Conservation (phyloP, 495 filamentous ascomycete genomes). For the Schizothecium vesticola region DNA sequence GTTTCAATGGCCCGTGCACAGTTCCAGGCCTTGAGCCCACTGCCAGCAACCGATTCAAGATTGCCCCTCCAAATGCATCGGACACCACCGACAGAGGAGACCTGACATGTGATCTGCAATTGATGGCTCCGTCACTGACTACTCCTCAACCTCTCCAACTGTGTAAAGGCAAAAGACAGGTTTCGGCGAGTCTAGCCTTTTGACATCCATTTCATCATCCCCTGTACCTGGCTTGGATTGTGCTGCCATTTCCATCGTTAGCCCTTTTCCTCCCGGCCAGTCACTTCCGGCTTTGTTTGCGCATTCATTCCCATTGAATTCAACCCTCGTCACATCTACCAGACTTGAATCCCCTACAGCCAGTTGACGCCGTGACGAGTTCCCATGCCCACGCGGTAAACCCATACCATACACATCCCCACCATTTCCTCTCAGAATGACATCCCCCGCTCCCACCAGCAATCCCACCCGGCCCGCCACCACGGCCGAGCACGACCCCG, state of each 20-base stretch:
- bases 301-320: not conserved
- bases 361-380: too few species aligned
- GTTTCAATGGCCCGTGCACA: not conserved
- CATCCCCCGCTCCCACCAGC: not conserved
- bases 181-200: not conserved
- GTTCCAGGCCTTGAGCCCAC: not conserved
- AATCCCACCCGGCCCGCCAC: not conserved
- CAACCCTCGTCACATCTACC: not conserved
- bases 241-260: not conserved
- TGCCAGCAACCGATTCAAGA: not conserved
- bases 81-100: not conserved
- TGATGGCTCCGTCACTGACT: not conserved
- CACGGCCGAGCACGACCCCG: conserved; percentile 1
- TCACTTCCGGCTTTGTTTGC: not conserved
- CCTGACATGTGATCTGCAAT: not conserved
- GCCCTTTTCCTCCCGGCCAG: not conserved
- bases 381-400: too few species aligned
- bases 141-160: not conserved
- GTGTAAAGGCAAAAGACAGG: not conserved
- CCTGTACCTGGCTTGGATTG: not conserved
- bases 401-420: not conserved
- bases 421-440: not conserved
- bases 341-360: too few species aligned
- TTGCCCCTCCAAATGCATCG: not conserved
- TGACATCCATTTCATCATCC: not conserved